Conservation (phyloP, 164 flowering plant species). For the Vitis riparia region DNA sequence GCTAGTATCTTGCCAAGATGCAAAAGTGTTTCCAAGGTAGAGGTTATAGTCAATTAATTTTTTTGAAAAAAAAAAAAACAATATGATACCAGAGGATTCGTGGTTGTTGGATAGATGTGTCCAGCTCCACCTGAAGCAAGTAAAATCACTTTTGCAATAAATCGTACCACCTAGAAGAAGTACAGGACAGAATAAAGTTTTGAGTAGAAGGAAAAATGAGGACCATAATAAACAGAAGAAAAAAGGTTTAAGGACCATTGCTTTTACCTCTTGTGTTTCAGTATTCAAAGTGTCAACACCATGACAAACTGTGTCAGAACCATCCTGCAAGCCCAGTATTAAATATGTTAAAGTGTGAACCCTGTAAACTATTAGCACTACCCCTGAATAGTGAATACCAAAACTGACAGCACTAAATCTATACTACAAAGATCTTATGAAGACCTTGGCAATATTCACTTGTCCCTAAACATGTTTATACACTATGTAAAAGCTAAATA, state of each 20-base stretch:
- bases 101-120: constrained; percentile 92
- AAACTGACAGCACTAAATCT: background rate
- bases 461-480: background rate
- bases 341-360: background rate
- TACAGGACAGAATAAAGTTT: too few species aligned
- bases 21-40: too few species aligned
- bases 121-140: constrained; percentile 99
- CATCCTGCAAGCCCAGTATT: constrained; percentile 56
- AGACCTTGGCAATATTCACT: background rate
- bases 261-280: constrained; percentile 74
- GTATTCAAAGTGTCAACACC: constrained; percentile 90
- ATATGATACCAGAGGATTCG: constrained; percentile 80
- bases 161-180: constrained; percentile 65
- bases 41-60: too few species aligned
- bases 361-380: background rate
- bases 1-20: too few species aligned
- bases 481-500: too few species aligned
- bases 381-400: background rate
- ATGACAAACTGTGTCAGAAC: constrained; percentile 74
- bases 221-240: background rate
- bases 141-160: constrained; percentile 85
- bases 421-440: background rate
- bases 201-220: background rate
- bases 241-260: background rate
- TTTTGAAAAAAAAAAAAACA: background rate